phyloP scores from a whole-genome alignment of 805 yeast species.

The Kodamaea jinghongensis region DNA sequence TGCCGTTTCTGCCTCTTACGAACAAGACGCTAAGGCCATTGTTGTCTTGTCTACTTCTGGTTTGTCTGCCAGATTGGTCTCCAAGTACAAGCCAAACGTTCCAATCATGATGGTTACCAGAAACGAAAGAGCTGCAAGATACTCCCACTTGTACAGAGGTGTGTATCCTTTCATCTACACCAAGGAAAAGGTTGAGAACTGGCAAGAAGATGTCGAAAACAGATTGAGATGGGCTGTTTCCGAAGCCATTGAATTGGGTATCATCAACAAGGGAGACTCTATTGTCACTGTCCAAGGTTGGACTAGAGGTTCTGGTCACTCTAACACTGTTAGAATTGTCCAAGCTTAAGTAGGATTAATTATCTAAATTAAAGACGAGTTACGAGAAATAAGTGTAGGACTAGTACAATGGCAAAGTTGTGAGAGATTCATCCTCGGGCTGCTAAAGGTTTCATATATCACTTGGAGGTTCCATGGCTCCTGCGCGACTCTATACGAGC shows the following conservation, averaged over 20 bases:
- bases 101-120: constrained; percentile 98
- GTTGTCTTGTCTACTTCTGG: constrained; percentile 95
- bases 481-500: no score
- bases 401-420: no score
- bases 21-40: constrained; percentile 95
- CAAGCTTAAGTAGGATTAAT: constrained; percentile 48
- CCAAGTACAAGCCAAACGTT: constrained; percentile 96
- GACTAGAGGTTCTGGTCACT: constrained; percentile 98
- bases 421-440: no score
- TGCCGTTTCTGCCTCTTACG: constrained; percentile 94
- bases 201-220: constrained; percentile 95
- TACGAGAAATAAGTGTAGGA: no score
- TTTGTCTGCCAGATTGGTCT: constrained; percentile 89
- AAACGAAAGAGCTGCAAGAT: constrained; percentile 90
- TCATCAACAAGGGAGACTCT: constrained; percentile 82
- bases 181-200: constrained; percentile 64
- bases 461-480: no score
- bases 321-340: constrained; percentile 94
- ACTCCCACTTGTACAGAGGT: constrained; percentile 95
- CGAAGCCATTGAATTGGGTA: constrained; percentile 83
- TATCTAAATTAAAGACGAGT: background rate
- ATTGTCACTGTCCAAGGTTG: constrained; percentile 97
- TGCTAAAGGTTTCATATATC: no score
- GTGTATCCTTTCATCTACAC: constrained; percentile 93
- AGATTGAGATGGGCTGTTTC: constrained; percentile 91